phyloP scores from a whole-genome alignment of 176 grass and related monocot genomes.

The Cenchrus fungigraminus region DNA sequence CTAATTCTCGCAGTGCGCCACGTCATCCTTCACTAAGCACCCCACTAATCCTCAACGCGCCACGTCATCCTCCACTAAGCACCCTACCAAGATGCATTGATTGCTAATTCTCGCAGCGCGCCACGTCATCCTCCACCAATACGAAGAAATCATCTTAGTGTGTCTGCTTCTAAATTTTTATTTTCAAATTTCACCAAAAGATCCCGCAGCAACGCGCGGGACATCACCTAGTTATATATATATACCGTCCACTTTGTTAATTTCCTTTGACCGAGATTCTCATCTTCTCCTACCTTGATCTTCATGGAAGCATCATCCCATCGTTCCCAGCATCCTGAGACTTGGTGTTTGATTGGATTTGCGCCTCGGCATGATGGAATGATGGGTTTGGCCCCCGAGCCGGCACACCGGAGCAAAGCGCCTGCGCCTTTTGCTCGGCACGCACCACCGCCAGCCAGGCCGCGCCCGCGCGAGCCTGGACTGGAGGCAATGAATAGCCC shows the following conservation, averaged over 20 bases:
- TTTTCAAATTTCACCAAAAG: no score
- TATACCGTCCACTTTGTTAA: constrained; percentile 22
- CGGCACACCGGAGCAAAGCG: constrained; percentile 29
- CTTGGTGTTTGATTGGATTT: neutral
- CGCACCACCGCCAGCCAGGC: neutral
- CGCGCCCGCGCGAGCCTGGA: constrained; percentile 5
- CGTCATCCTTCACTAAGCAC: no score
- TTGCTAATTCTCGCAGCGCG: no score
- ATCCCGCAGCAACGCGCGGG: no score
- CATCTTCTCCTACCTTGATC: neutral
- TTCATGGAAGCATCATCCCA: constrained; percentile 14
- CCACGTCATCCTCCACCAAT: no score
- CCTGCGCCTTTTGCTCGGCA: constrained; percentile 41
- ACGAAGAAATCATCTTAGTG: no score
- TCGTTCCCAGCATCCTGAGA: neutral
- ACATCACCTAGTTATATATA: no score
- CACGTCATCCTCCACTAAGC: no score
- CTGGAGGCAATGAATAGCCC: constrained; percentile 61
- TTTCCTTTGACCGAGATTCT: constrained; percentile 24
- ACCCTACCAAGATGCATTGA: no score
- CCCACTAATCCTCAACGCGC: no score
- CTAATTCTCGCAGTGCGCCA: no score
- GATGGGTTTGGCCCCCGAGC: constrained; percentile 20
- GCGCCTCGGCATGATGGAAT: constrained; percentile 40
- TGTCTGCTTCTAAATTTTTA: no score